Evolutionary conservation across 345 rosid species (phyloP).

Genomic region (Ricinus communis): DNA sequence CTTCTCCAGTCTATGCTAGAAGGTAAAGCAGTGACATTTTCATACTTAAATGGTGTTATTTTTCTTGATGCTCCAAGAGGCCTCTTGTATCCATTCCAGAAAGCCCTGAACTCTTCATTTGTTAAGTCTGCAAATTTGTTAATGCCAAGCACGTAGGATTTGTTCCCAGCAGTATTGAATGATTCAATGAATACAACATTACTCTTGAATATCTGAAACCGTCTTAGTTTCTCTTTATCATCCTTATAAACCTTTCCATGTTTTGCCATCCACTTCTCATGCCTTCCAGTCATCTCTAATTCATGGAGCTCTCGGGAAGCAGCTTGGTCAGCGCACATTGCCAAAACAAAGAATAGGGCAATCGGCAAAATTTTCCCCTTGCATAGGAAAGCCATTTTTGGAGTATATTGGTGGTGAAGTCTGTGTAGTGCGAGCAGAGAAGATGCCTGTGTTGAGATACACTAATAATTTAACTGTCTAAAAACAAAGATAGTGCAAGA

Average conservation of each 20-base stretch:
- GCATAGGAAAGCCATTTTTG: not conserved
- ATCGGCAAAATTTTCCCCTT: not conserved
- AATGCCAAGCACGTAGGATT: constrained; percentile 33
- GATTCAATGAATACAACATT: constrained; percentile 36
- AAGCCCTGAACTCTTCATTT: constrained; percentile 25
- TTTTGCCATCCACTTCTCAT: constrained; percentile 30
- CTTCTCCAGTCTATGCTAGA: constrained; percentile 34
- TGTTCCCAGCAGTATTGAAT: constrained; percentile 22
- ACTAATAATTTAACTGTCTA: too few species aligned
- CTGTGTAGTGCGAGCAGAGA: too few species aligned
- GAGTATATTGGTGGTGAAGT: not conserved
- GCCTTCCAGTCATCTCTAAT: constrained; percentile 14
- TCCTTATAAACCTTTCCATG: constrained; percentile 20
- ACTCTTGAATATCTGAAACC: constrained; percentile 35
- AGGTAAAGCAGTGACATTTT: constrained; percentile 21
- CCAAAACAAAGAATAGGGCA: not conserved
- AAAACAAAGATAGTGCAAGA: too few species aligned
- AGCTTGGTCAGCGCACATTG: not conserved
- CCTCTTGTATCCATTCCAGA: constrained; percentile 17
- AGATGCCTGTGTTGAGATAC: too few species aligned
- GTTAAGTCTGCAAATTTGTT: constrained; percentile 43
- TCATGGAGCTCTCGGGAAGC: constrained; percentile 3
- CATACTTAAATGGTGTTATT: not conserved
- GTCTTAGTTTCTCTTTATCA: constrained; percentile 28
- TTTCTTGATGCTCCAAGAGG: not conserved